Base-by-base conservation (phyloP, 352 stramenopile species). In the Phytopythium kandeliae region DNA sequence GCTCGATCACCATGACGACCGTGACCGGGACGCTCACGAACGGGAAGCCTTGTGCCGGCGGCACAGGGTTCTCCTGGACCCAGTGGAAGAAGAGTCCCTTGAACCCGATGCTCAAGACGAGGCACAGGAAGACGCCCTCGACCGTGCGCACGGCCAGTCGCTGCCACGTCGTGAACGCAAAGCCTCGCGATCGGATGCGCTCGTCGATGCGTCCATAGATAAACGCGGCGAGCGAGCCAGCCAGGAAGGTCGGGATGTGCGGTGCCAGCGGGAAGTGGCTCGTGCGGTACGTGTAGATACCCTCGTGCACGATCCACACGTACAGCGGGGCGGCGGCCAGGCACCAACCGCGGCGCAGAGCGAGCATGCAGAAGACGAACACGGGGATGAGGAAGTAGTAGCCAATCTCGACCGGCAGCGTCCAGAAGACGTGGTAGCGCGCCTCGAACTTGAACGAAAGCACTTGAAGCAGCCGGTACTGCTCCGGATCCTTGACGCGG, bases 351-450 rank as follows among this genome's bases (percentile, higher is more conserved):
- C 52, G 43, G 25, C 62, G 42, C 43, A 71, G 33, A 0, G 28
- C 36, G 2, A 68, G 12, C 5, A 68, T 48, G 16, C 31, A 48
- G 36, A 74, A 47, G 0, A 66, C 65, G 11, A 78, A 62, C 4
- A 67, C 31, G 15, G 68, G 68, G 17, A 78, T 67, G 1, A 74
- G 21, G 26, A 69, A 78, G 51, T 74, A 78, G 55, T 71, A 74
- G 31, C 40, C 40, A 31, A 78, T 74, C 54, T 78, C 64, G 17
- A 84, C 51, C 0, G 69, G 69, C 19, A 84, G 58, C 17, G 73
- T 71, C 72, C 73, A 84, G 26, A 84, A 69, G 0, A 85, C 61
- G 40, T 75, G 60, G 31, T 68, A 74, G 3, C 65, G 70, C 22
- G 59, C 64, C 16, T 62, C 43, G 8, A 54, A 57, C 7, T 55